These are phyloP conservation scores for Oryza punctata DNA, from an alignment of 176 grass and related monocot genomes.

Conservation along the genomic window DNA sequence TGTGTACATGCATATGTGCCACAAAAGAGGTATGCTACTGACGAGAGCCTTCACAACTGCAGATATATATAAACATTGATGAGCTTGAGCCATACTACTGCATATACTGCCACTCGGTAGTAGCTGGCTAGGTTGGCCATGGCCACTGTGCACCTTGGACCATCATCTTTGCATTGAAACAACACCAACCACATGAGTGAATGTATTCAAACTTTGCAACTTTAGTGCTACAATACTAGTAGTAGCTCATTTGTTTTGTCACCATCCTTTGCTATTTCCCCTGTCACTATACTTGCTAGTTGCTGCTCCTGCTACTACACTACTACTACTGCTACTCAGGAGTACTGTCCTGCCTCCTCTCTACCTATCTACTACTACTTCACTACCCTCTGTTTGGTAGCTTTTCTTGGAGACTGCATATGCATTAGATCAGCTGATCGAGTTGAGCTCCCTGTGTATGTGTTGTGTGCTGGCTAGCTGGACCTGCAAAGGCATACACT, in stretches of 20 bases:
- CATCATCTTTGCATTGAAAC: slow-evolving; percentile 37
- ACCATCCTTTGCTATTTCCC: neutral
- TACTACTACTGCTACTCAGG: neutral
- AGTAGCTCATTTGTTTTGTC: slow-evolving; percentile 5
- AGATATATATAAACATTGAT: slow-evolving; percentile 18
- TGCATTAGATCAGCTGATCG: neutral
- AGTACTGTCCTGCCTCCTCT: neutral
- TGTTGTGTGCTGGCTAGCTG: slow-evolving; percentile 27
- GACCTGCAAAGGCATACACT: neutral
- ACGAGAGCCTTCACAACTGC: neutral
- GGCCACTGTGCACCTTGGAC: slow-evolving; percentile 23
- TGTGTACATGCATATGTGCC: neutral
- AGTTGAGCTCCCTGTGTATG: neutral
- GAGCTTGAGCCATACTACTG: neutral
- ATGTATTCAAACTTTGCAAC: slow-evolving; percentile 26
- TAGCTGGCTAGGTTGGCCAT: slow-evolving; percentile 5
- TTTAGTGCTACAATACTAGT: neutral
- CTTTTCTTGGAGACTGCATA: slow-evolving; percentile 45
- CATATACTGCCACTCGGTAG: neutral
- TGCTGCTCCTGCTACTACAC: neutral
- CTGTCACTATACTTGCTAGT: slow-evolving; percentile 3
- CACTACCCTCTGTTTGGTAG: neutral
- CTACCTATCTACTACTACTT: neutral
- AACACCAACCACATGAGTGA: slow-evolving; percentile 21
- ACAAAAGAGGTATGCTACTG: slow-evolving; percentile 24